A percentile compares a stretch with the other conserved stretches of the same genome.
Evolutionary conservation across 1,139 yeast genomes (phyloP).

Genomic region (Diutina ranongensis): DNA sequence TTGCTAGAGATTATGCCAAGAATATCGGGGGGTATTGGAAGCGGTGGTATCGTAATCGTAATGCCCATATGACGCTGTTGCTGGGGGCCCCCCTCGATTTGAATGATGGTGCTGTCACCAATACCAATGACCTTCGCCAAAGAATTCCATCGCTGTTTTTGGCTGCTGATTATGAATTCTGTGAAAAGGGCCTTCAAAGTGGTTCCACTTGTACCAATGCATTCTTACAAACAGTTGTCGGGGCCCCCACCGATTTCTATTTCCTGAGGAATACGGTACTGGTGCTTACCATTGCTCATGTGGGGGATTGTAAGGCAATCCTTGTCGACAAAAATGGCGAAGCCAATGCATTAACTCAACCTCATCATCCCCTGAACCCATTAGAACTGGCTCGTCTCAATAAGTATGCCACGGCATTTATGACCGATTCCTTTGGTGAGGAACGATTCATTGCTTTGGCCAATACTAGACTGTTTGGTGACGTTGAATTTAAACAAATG

Average conservation of each 20-base stretch:
- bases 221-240: conserved; percentile 44
- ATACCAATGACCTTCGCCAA: conserved; percentile 38
- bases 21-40: conserved; percentile 85
- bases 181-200: conserved; percentile 24
- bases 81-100: conserved; percentile 19
- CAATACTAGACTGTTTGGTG: conserved; percentile 92
- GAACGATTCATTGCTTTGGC: conserved; percentile 77
- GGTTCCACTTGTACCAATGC: conserved; percentile 86
- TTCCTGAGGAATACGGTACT: conserved; percentile 65
- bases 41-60: conserved; percentile 49
- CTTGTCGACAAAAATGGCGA: conserved; percentile 65
- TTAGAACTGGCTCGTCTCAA: conserved; percentile 64
- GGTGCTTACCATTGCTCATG: conserved; percentile 70
- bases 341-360: conserved; percentile 66
- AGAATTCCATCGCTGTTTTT: conserved; percentile 55
- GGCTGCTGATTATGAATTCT: conserved; percentile 43
- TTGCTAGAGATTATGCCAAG: conserved; percentile 38
- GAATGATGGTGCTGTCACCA: conserved; percentile 8
- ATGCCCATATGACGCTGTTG: conserved; percentile 32
- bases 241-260: conserved; percentile 33
- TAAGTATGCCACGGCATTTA: conserved; percentile 57
- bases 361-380: conserved; percentile 83
- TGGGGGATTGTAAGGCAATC: conserved; percentile 92
- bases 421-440: conserved; percentile 91
- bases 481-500: conserved; percentile 60